Percentiles rank a stretch among this genome's conserved stretches.
Evolutionary conservation across 2,329 filamentous ascomycete species (phyloP).

Genomic region (Colletotrichum cereale): DNA sequence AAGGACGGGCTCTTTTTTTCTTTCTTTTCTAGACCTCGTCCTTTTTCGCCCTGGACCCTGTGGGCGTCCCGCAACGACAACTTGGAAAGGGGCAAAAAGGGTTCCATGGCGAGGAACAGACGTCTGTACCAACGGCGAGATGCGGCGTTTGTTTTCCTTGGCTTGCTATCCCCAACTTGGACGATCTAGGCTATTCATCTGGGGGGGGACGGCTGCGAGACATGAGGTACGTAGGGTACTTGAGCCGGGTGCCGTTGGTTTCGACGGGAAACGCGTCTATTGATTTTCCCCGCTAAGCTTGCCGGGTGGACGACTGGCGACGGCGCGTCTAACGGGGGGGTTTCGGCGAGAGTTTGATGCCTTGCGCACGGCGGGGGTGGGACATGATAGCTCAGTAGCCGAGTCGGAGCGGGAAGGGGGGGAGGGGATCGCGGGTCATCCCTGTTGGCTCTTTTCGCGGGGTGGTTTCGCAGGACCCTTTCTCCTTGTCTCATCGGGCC

Average conservation of each 20-base stretch:
- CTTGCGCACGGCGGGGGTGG: not conserved
- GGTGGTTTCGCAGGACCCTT: not conserved
- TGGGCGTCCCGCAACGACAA: too few relatives aligned
- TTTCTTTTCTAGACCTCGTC: too few relatives aligned
- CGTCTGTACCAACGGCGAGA: too few relatives aligned
- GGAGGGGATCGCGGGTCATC: not conserved
- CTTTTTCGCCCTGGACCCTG: too few relatives aligned
- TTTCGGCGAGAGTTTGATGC: slow-evolving; percentile 21
- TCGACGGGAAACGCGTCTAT: not conserved
- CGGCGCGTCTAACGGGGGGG: not conserved
- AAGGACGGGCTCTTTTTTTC: too few relatives aligned
- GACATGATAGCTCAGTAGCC: not conserved
- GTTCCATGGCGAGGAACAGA: too few relatives aligned
- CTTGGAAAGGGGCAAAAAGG: too few relatives aligned
- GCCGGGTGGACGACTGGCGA: not conserved
- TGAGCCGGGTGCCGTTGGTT: not conserved
- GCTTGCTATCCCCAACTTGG: too few relatives aligned
- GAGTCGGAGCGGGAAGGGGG: not conserved
- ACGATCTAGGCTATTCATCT: too few relatives aligned
- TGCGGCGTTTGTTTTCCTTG: too few relatives aligned
- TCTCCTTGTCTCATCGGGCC: not conserved
- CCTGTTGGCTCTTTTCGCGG: not conserved
- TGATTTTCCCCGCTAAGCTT: not conserved
- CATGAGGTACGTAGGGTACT: too few relatives aligned
- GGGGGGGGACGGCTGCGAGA: slow-evolving; percentile 8